A percentile compares a stretch with the other conserved stretches of the same genome.
phyloP scores from a whole-genome alignment of 148 eudicot genomes.

The Silene conica region DNA sequence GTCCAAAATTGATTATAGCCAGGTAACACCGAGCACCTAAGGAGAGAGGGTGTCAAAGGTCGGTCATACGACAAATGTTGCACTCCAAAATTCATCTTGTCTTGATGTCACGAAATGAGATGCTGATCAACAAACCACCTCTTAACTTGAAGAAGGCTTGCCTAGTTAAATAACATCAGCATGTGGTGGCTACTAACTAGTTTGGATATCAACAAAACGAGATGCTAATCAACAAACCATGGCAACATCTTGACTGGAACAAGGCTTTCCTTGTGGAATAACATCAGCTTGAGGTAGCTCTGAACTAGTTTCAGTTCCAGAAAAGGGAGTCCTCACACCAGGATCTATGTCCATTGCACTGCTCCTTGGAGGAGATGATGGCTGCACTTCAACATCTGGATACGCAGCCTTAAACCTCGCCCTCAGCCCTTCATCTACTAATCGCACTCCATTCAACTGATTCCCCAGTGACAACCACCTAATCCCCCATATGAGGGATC shows the following conservation, averaged over 20 bases:
- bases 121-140: constrained; percentile 23
- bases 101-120: background rate
- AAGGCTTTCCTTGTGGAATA: constrained; percentile 40
- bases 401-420: constrained; percentile 97
- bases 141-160: constrained; percentile 37
- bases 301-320: constrained; percentile 37
- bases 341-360: constrained; percentile 71
- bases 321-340: constrained; percentile 36
- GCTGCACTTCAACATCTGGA: constrained; percentile 89
- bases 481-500: constrained; percentile 4
- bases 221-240: constrained; percentile 38
- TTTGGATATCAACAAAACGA: constrained; percentile 16
- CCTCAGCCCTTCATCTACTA: constrained; percentile 84
- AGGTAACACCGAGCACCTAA: no score
- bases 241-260: constrained; percentile 39
- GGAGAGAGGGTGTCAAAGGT: background rate
- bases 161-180: constrained; percentile 33
- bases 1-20: background rate
- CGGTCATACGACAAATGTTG: background rate
- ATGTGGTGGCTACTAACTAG: constrained; percentile 30
- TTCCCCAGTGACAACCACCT: constrained; percentile 95
- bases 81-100: background rate
- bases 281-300: constrained; percentile 27
- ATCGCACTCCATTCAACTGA: constrained; percentile 67
- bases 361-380: constrained; percentile 81